Percentiles rank a stretch among this genome's conserved stretches.
These are phyloP conservation scores for Pyrenopolyporus hunteri DNA, from an alignment of 495 filamentous ascomycete genomes.

Conservation along the genomic window DNA sequence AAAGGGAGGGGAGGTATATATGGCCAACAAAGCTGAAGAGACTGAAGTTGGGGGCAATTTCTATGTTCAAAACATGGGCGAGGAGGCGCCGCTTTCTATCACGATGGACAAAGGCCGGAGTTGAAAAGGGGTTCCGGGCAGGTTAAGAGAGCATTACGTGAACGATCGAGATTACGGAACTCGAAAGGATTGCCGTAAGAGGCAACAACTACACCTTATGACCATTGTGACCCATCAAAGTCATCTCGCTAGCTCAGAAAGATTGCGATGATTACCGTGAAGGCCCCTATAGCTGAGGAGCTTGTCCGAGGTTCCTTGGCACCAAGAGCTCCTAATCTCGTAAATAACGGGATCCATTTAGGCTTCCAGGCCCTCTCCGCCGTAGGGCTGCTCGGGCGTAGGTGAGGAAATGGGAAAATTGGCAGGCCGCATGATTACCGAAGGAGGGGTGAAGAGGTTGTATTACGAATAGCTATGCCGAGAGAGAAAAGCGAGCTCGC, in stretches of 20 bases:
- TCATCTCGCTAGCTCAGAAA: conserved; percentile 15
- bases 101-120: conserved; percentile 11
- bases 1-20: neutral
- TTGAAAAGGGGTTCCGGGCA: conserved; percentile 1
- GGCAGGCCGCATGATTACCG: conserved; percentile 31
- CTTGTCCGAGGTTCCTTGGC: conserved; percentile 31
- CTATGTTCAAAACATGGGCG: neutral
- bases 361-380: conserved; percentile 31
- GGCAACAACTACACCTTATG: conserved; percentile 28
- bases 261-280: conserved; percentile 23
- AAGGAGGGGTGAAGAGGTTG: conserved; percentile 29
- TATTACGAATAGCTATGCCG: conserved; percentile 32
- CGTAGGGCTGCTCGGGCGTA: conserved; percentile 18
- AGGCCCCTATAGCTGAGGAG: conserved; percentile 5
- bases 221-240: conserved; percentile 1
- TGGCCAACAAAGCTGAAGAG: no score
- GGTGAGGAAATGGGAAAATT: conserved; percentile 18
- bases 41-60: neutral
- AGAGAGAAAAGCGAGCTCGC: conserved; percentile 14
- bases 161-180: conserved; percentile 24
- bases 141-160: conserved; percentile 29
- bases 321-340: conserved; percentile 17
- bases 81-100: conserved; percentile 20
- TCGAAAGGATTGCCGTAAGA: conserved; percentile 33
- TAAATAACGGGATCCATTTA: conserved; percentile 23